A percentile compares a stretch with the other conserved stretches of the same genome.
phyloP scores from a whole-genome alignment of 2,329 filamentous ascomycete genomes.

The Plenodomus biglobosus region DNA sequence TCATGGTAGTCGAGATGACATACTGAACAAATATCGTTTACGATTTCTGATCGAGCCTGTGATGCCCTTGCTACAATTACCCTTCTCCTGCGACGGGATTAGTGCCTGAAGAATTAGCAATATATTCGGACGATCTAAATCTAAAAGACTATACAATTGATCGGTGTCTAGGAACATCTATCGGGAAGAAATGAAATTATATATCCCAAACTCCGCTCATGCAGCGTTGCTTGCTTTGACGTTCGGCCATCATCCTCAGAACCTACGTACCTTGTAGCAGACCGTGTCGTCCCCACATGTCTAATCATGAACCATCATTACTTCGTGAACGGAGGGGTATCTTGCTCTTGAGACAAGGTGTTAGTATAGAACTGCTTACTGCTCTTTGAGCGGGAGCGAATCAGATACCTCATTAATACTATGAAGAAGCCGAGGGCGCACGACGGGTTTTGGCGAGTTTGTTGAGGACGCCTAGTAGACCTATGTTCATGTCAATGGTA shows the following conservation, averaged over 20 bases:
- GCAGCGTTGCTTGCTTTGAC: neutral
- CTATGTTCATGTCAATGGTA: conserved; percentile 20
- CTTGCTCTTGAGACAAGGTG: neutral
- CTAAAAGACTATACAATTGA: neutral
- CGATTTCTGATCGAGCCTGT: neutral
- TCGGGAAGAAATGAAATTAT: neutral
- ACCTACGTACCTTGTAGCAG: neutral
- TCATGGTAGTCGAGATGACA: neutral
- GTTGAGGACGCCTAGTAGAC: conserved; percentile 31
- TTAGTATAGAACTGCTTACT: neutral
- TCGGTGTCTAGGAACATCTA: neutral
- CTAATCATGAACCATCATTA: neutral
- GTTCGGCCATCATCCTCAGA: neutral
- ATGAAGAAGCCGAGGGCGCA: neutral
- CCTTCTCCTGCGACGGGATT: no score
- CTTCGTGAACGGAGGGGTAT: neutral
- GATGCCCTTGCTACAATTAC: neutral
- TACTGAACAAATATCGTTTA: neutral
- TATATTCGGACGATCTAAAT: no score
- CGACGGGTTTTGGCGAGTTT: conserved; percentile 7
- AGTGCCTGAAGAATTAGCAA: neutral
- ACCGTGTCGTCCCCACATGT: neutral
- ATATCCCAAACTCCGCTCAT: neutral
- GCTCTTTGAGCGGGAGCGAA: neutral
- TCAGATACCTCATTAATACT: neutral